Conservation (phyloP, 208 protist species). For the Crithidia fasciculata region DNA sequence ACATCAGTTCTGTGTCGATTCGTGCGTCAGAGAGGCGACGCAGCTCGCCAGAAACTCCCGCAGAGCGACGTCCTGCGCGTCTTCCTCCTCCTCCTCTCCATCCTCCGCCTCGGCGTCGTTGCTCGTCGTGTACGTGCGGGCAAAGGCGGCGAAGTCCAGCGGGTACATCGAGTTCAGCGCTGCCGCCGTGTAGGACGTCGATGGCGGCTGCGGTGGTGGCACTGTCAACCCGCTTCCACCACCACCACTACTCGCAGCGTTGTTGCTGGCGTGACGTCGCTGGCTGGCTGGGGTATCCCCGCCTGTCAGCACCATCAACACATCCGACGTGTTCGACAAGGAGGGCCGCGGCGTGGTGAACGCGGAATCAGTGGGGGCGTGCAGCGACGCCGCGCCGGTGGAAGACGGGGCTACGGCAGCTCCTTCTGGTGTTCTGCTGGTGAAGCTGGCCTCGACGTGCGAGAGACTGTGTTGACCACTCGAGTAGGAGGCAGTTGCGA, state of each 20-base stretch:
- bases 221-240: background rate
- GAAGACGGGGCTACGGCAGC: too few relatives aligned
- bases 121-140: conserved; percentile 26
- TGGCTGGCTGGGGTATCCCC: conserved; percentile 14
- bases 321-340: background rate
- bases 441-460: conserved; percentile 24
- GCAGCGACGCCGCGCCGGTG: too few relatives aligned
- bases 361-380: background rate
- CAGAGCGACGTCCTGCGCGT: conserved; percentile 58
- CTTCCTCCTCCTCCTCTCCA: conserved; percentile 34
- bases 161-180: conserved; percentile 53
- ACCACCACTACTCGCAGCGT: background rate
- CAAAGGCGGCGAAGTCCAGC: conserved; percentile 70
- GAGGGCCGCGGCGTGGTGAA: conserved; percentile 17
- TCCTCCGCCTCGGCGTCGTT: conserved; percentile 27
- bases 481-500: too few relatives aligned
- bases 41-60: conserved; percentile 70
- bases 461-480: conserved; percentile 3
- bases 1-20: conserved; percentile 15
- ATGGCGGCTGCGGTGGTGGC: background rate
- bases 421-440: background rate
- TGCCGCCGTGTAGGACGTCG: conserved; percentile 4
- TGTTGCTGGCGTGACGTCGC: background rate
- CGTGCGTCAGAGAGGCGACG: conserved; percentile 35
- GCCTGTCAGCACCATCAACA: conserved; percentile 30